phyloP scores from a whole-genome alignment of 2,329 filamentous ascomycete species.

The Penicillium crustosum region DNA sequence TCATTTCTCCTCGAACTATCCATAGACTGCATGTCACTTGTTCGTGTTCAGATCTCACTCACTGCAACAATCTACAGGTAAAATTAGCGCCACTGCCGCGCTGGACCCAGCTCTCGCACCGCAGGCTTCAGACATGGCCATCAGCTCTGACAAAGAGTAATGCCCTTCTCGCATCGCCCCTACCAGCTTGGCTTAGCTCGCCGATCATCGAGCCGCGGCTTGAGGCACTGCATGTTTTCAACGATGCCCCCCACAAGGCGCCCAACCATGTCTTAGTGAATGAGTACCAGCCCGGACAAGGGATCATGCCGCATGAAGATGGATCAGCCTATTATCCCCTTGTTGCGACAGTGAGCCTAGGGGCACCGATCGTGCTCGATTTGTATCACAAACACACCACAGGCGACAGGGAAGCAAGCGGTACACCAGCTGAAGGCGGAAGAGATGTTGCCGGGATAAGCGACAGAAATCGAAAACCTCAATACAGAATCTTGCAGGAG shows the following conservation, averaged over 20 bases:
- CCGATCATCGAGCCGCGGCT: constrained; percentile 64
- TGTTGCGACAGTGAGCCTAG: constrained; percentile 87
- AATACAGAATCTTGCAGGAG: constrained; percentile 74
- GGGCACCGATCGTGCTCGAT: constrained; percentile 73
- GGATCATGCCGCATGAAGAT: constrained; percentile 98
- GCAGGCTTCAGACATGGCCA: constrained; percentile 87
- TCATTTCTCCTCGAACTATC: not conserved
- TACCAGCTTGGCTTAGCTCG: constrained; percentile 72
- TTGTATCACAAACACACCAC: constrained; percentile 61
- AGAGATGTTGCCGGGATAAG: not conserved
- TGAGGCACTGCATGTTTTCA: constrained; percentile 52
- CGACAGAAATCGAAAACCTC: constrained; percentile 12
- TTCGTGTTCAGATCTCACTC: not conserved
- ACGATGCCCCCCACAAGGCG: constrained; percentile 66
- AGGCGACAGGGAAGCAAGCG: constrained; percentile 28
- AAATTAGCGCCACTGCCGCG: constrained; percentile 66
- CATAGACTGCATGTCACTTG: not conserved
- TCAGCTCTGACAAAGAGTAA: constrained; percentile 74
- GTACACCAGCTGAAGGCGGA: constrained; percentile 4
- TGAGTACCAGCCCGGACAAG: constrained; percentile 81
- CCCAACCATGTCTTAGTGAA: constrained; percentile 95
- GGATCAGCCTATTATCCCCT: constrained; percentile 82
- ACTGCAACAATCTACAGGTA: constrained; percentile 29
- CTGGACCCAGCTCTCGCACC: constrained; percentile 86
- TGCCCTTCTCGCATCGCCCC: constrained; percentile 67